Percentiles rank a stretch among this genome's conserved stretches.
These are phyloP conservation scores for Fusarium globosum DNA, from an alignment of 2,329 filamentous ascomycete genomes.

Conservation along the genomic window DNA sequence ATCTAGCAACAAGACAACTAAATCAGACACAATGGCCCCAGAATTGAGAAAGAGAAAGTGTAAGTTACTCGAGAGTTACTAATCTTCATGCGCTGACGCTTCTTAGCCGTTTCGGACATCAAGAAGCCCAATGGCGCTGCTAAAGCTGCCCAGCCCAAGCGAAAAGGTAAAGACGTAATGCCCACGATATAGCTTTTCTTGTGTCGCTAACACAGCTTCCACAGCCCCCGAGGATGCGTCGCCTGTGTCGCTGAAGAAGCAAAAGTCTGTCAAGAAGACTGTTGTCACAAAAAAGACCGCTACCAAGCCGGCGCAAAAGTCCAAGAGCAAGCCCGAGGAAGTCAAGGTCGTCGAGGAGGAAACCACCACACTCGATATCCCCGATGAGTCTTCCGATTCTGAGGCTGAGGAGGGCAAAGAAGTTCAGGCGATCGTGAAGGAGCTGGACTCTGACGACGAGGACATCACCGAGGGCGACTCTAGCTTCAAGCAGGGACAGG, in stretches of 20 bases:
- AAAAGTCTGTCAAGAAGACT: constrained; percentile 54
- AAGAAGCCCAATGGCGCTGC: constrained; percentile 47
- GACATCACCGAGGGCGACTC: constrained; percentile 51
- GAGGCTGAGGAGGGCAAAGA: constrained; percentile 57
- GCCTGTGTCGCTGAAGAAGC: constrained; percentile 58
- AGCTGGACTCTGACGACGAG: constrained; percentile 59
- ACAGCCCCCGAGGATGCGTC: constrained; percentile 59
- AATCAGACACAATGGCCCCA: constrained; percentile 56
- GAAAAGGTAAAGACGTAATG: constrained; percentile 47
- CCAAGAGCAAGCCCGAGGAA: constrained; percentile 47
- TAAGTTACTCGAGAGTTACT: constrained; percentile 20
- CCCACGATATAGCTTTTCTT: not conserved
- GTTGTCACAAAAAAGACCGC: constrained; percentile 39
- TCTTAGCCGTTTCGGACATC: constrained; percentile 43
- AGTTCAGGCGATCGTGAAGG: constrained; percentile 56
- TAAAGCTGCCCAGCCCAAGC: constrained; percentile 52
- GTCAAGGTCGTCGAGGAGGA: constrained; percentile 43
- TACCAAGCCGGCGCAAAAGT: constrained; percentile 51
- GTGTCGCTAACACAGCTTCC: constrained; percentile 40
- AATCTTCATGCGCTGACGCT: constrained; percentile 33
- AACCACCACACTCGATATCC: constrained; percentile 47
- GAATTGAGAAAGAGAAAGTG: constrained; percentile 56
- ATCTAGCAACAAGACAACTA: constrained; percentile 24
- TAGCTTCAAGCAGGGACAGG: constrained; percentile 60
- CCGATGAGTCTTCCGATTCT: constrained; percentile 49